Conservation (phyloP, 352 stramenopile genomes). For the Pythium sukuiense region DNA sequence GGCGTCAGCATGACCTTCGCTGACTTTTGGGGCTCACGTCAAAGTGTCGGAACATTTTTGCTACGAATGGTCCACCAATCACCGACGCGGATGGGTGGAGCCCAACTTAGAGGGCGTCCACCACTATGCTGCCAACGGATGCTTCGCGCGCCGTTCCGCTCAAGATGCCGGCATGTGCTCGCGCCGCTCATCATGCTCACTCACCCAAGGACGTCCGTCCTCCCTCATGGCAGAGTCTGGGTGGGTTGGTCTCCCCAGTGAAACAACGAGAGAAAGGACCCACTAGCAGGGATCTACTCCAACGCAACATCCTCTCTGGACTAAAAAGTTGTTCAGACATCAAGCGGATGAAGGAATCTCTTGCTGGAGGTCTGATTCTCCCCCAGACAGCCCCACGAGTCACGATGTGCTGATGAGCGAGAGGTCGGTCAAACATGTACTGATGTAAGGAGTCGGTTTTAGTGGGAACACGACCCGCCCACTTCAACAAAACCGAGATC, state of each 20-base stretch:
- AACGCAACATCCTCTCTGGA: not conserved
- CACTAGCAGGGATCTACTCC: too few species aligned
- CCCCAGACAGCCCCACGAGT: too few species aligned
- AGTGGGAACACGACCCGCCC: not conserved
- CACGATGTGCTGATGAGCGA: not conserved
- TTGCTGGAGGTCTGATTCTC: not conserved
- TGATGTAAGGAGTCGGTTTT: not conserved
- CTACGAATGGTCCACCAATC: constrained; percentile 5
- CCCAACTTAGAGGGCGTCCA: not conserved
- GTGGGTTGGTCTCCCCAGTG: too few species aligned
- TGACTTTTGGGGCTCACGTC: not conserved
- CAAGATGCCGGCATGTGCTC: constrained; percentile 20
- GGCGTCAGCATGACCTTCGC: not conserved
- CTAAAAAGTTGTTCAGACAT: not conserved
- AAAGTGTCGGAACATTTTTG: constrained; percentile 4
- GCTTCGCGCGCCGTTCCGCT: constrained; percentile 16
- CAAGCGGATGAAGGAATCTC: constrained; percentile 5
- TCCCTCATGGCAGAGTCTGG: too few species aligned
- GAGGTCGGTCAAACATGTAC: not conserved
- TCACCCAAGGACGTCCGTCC: too few species aligned
- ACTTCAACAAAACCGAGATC: constrained; percentile 5
- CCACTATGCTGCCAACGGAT: not conserved
- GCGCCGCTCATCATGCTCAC: not conserved
- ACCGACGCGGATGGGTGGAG: not conserved
- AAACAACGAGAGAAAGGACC: too few species aligned